Base-by-base conservation (phyloP, 1,284 basidiomycete genomes). In the Ceratobasidium sp. region DNA sequence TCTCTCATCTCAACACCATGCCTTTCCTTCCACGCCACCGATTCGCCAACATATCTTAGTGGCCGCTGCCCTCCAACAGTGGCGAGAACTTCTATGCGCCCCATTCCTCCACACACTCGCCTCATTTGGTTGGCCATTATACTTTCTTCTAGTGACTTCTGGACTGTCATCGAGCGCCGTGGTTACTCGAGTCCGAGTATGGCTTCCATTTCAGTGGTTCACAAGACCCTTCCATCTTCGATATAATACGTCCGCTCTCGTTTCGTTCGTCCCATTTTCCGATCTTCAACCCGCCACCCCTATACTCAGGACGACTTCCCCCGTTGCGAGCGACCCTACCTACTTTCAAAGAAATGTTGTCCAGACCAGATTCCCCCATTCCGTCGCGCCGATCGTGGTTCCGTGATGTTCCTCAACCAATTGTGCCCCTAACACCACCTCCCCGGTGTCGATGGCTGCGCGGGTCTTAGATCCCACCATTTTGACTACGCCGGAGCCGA, bases 101-200 rank as follows among this genome's bases (percentile, higher is more conserved):
- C 62, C 71, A 20, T 46, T 40, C 69, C 69, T 75, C 23, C 71
- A 64, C 61, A 75, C 71, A 61, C 56, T 73, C 70, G 56, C 62
- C n/a, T 48, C 61, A 7, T 61, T 59, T 40, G 67, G 57, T 73
- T 50, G 70, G 57, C 44, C 57, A 62, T 61, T 61, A 61, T 61
- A 9, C n/a, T 75, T 75, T 42, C 26, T 17, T 15, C 26, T 75
- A 75, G 65, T 75, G 52, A 28, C 62, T 52, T 28, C 23, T 15
- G 38, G 54, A 42, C 15, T 9, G 12, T 65, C n/a, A 46, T 67
- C 65, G 48, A 38, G 65, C 65, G 48, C 48, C 28, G 48, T 15
- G 48, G 46, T 44, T 38, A 50, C 59, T 59, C 10, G 28, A 61
- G 46, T 59, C 38, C 42, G 44, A 59, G 44, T 62, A n/a, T 17